Conservation (phyloP, 345 rosid species). For the Salix koriyanagi region DNA sequence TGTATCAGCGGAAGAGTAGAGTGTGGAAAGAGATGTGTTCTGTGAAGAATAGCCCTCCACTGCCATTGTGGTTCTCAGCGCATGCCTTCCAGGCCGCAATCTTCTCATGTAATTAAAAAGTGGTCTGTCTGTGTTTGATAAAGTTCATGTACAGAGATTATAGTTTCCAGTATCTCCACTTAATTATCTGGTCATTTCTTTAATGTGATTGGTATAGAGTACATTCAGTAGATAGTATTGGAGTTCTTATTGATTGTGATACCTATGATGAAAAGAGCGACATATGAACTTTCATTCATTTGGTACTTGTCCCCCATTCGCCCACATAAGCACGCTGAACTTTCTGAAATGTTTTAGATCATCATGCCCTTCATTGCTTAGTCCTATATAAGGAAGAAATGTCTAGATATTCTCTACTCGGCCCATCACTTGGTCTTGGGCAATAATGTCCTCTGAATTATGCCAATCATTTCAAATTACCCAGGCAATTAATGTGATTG, state of each 20-base stretch:
- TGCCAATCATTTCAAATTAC: slow-evolving; percentile 12
- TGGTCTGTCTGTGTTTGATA: neutral
- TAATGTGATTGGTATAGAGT: neutral
- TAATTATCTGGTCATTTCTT: neutral
- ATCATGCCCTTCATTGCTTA: neutral
- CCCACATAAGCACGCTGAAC: neutral
- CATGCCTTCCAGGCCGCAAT: slow-evolving; percentile 67
- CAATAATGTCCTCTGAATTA: neutral
- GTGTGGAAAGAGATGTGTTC: slow-evolving; percentile 91
- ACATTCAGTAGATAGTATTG: neutral
- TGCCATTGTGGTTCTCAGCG: slow-evolving; percentile 87
- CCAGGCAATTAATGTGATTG: slow-evolving; percentile 18
- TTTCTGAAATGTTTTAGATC: neutral
- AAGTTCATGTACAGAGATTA: slow-evolving; percentile 16
- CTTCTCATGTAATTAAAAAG: slow-evolving; percentile 47
- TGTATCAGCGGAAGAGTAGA: slow-evolving; percentile 53
- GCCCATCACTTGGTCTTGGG: neutral
- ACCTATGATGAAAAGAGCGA: neutral
- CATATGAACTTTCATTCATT: neutral
- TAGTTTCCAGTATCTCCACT: neutral
- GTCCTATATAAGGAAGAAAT: neutral
- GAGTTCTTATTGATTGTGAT: neutral
- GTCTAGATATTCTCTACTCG: neutral
- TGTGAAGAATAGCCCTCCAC: slow-evolving; percentile 45
- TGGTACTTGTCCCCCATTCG: neutral